Evolutionary conservation across 768 basidiomycete genomes (phyloP), one percentile per base, ranked within the genome.

Genomic region (Auricularia cornea): DNA sequence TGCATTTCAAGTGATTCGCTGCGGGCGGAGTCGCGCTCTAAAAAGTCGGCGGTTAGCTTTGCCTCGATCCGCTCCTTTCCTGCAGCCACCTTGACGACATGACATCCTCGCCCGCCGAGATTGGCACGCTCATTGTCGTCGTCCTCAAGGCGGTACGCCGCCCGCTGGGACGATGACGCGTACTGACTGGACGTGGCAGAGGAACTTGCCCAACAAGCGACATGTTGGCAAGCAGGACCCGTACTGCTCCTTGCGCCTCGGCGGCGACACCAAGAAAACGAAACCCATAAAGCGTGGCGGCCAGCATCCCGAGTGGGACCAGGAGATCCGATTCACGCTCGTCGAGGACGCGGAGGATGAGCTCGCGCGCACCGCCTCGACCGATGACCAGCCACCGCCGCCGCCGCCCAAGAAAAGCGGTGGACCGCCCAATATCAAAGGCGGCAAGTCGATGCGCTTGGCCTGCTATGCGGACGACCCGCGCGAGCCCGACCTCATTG

Each of bases 301-400:
- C 20, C 97, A 99, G 73, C 94, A 97, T 74, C 97, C 97, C 4
- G 94, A 94, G 76, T 99, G 97, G 95, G 97, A 99, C 72, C 94
- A 97, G 70, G 97, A 99, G 76, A 80, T 98, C 70, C 88, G 97
- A 51, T 98, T 98, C 75, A 87, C 88, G 29, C 79, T 99, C 54
- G 84, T 80, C 66, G 95, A 98, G 71, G 92, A 93, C 66, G 75
- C 78, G 33, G 80, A 83, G 32, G 84, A 81, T 67, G 77, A 79
- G n/a, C 74, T 79, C 48, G 77, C 80, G 40, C 75, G 78, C 66
- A 76, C 76, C 60, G 75, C 75, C 10, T 62, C 60, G 5, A 71
- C 69, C 29, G 73, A 68, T 30, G 74, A 80, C 62, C 76, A 79
- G 12, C 79, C 81, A 12, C 86, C 89, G 16, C 89, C 90, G 0